These are phyloP conservation scores for Seiridium unicorne DNA, from an alignment of 2,329 filamentous ascomycete genomes.

Conservation along the genomic window DNA sequence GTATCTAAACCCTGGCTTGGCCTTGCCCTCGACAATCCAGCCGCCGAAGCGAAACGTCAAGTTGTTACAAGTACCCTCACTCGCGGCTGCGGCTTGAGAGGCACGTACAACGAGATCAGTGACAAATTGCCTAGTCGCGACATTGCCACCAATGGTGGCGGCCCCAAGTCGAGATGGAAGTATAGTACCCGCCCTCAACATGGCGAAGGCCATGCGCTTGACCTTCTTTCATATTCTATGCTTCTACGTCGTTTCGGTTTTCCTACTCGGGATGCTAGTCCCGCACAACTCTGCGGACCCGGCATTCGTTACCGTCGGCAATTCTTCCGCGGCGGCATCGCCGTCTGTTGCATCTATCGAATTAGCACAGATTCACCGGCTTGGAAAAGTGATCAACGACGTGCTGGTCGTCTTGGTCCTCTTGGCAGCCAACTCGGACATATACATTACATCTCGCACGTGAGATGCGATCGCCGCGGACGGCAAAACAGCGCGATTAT, in stretches of 20 bases:
- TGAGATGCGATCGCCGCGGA: constrained; percentile 54
- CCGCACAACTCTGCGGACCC: not conserved
- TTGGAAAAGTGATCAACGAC: constrained; percentile 59
- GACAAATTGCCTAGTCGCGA: no score
- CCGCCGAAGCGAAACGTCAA: no score
- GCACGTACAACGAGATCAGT: no score
- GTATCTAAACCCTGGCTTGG: no score
- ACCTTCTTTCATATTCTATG: constrained; percentile 1
- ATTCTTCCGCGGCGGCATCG: constrained; percentile 43
- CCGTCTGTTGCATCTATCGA: constrained; percentile 53
- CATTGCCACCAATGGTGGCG: no score
- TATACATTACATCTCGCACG: constrained; percentile 56
- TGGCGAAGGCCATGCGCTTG: not conserved
- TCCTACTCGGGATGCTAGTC: not conserved
- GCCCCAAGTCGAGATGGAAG: not conserved
- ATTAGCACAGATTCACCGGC: constrained; percentile 42
- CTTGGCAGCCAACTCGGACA: constrained; percentile 55
- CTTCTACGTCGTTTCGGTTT: constrained; percentile 5
- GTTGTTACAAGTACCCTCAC: no score
- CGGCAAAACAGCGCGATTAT: constrained; percentile 42
- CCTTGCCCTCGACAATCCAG: no score
- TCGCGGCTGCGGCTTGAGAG: no score
- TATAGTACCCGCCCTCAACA: not conserved
- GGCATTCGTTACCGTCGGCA: constrained; percentile 22
- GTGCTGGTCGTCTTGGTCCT: constrained; percentile 55